Evolutionary conservation across 2,329 filamentous ascomycete species (phyloP).

Genomic region (Cladophialophora chaetospira): DNA sequence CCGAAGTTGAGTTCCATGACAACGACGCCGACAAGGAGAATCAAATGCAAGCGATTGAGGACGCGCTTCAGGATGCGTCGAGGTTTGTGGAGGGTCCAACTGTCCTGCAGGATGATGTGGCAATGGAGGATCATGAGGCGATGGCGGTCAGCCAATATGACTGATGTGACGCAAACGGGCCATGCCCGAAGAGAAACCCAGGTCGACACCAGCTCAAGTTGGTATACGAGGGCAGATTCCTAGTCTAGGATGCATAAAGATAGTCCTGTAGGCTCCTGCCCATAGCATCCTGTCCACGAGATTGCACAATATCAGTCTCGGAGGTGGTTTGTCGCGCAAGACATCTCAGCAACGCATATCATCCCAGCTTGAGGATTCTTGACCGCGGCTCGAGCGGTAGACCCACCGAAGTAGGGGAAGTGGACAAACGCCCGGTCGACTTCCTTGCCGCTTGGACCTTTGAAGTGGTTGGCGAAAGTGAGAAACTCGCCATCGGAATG

Average conservation of each 20-base stretch:
- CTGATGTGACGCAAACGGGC: not conserved
- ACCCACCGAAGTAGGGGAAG: conserved; percentile 6
- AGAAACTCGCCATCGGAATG: not conserved
- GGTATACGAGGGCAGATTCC: not conserved
- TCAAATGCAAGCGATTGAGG: conserved; percentile 9
- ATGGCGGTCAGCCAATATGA: not conserved
- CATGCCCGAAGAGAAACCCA: not conserved
- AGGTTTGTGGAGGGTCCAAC: conserved; percentile 14
- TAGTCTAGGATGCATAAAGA: not conserved
- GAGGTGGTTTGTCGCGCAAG: not conserved
- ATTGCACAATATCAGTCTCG: not conserved
- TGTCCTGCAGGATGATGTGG: conserved; percentile 3
- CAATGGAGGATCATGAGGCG: conserved; percentile 7
- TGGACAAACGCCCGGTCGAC: conserved; percentile 3
- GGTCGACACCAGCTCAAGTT: not conserved
- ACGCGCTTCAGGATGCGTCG: conserved; percentile 12
- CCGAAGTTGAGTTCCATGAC: conserved; percentile 22
- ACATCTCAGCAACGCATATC: not conserved
- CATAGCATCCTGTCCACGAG: not conserved
- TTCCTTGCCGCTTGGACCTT: not conserved
- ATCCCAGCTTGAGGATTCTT: conserved; percentile 23
- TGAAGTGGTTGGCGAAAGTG: not conserved
- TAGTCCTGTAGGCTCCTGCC: not conserved
- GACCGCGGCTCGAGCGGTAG: conserved; percentile 13
- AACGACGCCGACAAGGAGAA: conserved; percentile 6